phyloP scores from a whole-genome alignment of 257 asterid genomes.

The Petrea volubilis region DNA sequence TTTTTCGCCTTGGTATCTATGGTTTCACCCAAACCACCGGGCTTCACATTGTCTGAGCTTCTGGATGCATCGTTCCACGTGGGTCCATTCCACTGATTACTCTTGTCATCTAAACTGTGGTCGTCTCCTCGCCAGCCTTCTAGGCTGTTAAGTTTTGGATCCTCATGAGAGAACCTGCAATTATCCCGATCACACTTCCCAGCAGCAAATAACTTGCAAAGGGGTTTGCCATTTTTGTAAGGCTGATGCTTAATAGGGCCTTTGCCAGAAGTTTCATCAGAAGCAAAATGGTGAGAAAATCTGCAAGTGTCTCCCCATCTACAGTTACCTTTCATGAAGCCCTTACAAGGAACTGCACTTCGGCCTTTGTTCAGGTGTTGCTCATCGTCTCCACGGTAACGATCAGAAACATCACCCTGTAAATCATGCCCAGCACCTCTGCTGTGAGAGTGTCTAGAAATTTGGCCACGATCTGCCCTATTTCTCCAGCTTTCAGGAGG shows the following conservation, averaged over 20 bases:
- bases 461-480: conserved; percentile 41
- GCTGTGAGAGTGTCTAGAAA: conserved; percentile 39
- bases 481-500: conserved; percentile 44
- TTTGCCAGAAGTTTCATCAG: conserved; percentile 48
- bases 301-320: conserved; percentile 81
- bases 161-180: conserved; percentile 82
- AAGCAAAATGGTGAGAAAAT: conserved; percentile 63
- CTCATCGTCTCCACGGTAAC: conserved; percentile 48
- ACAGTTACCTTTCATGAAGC: conserved; percentile 63
- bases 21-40: conserved; percentile 33
- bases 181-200: conserved; percentile 70
- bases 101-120: conserved; percentile 29
- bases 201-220: conserved; percentile 76
- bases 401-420: conserved; percentile 44
- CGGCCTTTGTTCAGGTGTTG: conserved; percentile 48
- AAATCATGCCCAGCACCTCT: conserved; percentile 49
- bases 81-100: conserved; percentile 32
- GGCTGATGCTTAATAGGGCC: conserved; percentile 38
- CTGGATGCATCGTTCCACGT: conserved; percentile 37
- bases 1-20: conserved; percentile 25
- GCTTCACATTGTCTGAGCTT: conserved; percentile 31
- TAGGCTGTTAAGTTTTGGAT: conserved; percentile 32
- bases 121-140: conserved; percentile 43
- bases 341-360: conserved; percentile 56
- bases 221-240: conserved; percentile 38